Percentiles rank a stretch among this genome's conserved stretches.
Conservation (phyloP, 768 basidiomycete species). For the Naganishia vaughanmartiniae region DNA sequence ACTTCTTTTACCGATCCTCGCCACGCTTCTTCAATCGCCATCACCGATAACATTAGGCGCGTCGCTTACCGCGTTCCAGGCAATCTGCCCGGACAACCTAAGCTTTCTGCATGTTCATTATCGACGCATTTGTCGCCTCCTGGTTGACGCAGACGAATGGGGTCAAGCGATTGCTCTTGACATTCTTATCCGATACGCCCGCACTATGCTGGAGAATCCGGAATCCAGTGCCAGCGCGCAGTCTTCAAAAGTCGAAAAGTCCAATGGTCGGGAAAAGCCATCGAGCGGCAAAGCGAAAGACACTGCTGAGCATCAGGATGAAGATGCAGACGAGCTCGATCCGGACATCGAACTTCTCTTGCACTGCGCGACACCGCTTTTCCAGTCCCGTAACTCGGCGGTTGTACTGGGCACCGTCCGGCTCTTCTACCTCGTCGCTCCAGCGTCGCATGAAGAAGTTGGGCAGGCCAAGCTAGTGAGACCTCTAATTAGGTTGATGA, state of each 20-base stretch:
- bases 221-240: slow-evolving; percentile 30
- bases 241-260: not conserved
- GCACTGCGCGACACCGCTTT: slow-evolving; percentile 68
- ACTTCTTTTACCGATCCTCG: slow-evolving; percentile 58
- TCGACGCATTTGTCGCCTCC: slow-evolving; percentile 72
- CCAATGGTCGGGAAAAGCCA: slow-evolving; percentile 7
- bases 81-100: slow-evolving; percentile 78
- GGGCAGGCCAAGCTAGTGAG: slow-evolving; percentile 59
- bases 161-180: slow-evolving; percentile 79
- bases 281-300: slow-evolving; percentile 41
- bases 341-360: slow-evolving; percentile 65
- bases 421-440: slow-evolving; percentile 70
- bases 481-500: slow-evolving; percentile 72
- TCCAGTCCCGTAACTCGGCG: slow-evolving; percentile 82
- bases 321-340: slow-evolving; percentile 71
- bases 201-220: slow-evolving; percentile 68
- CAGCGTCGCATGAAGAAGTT: slow-evolving; percentile 46
- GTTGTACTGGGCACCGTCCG: slow-evolving; percentile 75
- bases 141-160: slow-evolving; percentile 95
- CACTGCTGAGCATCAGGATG: slow-evolving; percentile 25
- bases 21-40: slow-evolving; percentile 60
- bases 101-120: slow-evolving; percentile 88
- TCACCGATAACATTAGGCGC: slow-evolving; percentile 85
- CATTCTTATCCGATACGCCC: slow-evolving; percentile 74
- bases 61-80: slow-evolving; percentile 77